A percentile compares a stretch with the other conserved stretches of the same genome.
Conservation (phyloP, 345 rosid species). For the Mallotus nudiflorus region DNA sequence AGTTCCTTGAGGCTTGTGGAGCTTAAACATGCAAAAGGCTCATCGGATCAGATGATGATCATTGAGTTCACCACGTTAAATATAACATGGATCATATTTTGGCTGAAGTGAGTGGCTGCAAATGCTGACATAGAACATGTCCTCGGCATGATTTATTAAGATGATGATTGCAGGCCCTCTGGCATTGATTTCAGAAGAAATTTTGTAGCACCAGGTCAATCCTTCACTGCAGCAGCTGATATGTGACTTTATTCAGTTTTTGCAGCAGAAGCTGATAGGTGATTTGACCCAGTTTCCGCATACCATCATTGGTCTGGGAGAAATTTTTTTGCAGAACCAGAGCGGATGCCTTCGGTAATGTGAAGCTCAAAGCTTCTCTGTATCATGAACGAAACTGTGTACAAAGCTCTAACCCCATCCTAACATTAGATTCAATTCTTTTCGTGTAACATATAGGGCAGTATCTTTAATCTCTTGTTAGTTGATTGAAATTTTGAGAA, state of each 20-base stretch:
- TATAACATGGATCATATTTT: not conserved
- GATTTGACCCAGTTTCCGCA: constrained; percentile 8
- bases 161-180: constrained; percentile 12
- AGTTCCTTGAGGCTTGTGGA: constrained; percentile 21
- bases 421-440: constrained; percentile 52
- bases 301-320: constrained; percentile 29
- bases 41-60: not conserved
- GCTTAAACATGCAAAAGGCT: constrained; percentile 7
- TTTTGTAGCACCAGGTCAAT: constrained; percentile 25
- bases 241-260: constrained; percentile 12
- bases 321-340: constrained; percentile 30
- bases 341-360: constrained; percentile 30
- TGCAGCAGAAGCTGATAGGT: not conserved
- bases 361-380: constrained; percentile 34
- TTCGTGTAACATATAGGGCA: constrained; percentile 41
- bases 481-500: constrained; percentile 30
- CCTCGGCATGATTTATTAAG: constrained; percentile 8
- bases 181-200: constrained; percentile 16
- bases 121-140: constrained; percentile 8
- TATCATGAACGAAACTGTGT: constrained; percentile 46
- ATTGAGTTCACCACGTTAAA: not conserved
- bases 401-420: constrained; percentile 50
- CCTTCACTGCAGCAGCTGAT: not conserved
- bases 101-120: not conserved
- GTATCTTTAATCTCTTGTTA: not conserved